phyloP scores from a whole-genome alignment of 805 yeast genomes.

The Spathaspora boniae region DNA sequence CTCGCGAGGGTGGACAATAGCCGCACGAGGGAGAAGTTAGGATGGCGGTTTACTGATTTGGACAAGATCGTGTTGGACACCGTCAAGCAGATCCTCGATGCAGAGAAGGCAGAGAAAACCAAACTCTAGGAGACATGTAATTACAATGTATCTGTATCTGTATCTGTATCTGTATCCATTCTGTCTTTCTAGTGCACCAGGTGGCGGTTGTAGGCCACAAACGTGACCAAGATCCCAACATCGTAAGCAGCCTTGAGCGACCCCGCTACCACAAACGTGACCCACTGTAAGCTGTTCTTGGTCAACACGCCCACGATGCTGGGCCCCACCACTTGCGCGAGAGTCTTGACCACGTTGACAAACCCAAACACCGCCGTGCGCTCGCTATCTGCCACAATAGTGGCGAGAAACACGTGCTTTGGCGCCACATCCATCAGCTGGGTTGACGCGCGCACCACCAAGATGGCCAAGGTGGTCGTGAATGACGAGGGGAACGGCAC shows the following conservation, averaged over 20 bases:
- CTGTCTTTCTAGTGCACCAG: constrained; percentile 10
- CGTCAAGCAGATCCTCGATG: constrained; percentile 29
- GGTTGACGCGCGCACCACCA: constrained; percentile 35
- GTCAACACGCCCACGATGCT: constrained; percentile 38
- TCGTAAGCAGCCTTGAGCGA: constrained; percentile 38
- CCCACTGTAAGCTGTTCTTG: constrained; percentile 35
- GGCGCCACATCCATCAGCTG: constrained; percentile 49
- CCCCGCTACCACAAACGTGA: constrained; percentile 41
- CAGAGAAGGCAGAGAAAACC: no score
- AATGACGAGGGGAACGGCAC: constrained; percentile 38
- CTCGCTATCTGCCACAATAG: constrained; percentile 36
- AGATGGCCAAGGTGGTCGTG: constrained; percentile 24
- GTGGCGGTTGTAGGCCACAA: constrained; percentile 24
- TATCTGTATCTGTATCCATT: neutral
- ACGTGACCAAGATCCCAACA: constrained; percentile 32
- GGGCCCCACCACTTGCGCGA: constrained; percentile 43
- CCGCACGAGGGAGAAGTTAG: constrained; percentile 32
- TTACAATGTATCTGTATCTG: neutral
- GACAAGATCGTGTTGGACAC: constrained; percentile 41
- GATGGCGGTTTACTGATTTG: constrained; percentile 35
- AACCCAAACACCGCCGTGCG: constrained; percentile 43
- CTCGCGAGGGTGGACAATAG: constrained; percentile 31
- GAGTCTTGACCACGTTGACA: constrained; percentile 42
- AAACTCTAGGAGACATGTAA: no score
- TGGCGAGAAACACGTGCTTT: constrained; percentile 44